Base-by-base conservation (phyloP, 2,329 filamentous ascomycete genomes). In the Pleurostoma richardsiae region DNA sequence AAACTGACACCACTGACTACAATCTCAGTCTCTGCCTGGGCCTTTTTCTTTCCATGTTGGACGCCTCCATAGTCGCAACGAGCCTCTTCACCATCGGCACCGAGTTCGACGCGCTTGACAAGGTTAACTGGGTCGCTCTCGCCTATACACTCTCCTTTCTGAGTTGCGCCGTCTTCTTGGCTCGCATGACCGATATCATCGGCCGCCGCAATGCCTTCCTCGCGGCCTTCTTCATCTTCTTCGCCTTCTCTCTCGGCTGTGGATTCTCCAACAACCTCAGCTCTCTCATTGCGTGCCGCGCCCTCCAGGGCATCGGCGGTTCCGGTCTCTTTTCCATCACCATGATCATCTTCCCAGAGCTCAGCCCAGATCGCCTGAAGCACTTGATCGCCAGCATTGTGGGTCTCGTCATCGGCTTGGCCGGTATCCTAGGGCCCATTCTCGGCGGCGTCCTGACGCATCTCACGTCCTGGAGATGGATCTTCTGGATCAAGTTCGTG, bases 1-100 rank as follows among this genome's bases (percentile, higher is more conserved):
- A 7, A 7, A 6, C 28, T 36, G 2, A 31, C 42, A 10, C 39
- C 10, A 49, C 51, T 49, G 26, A 43, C 38, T 5, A 8, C 4
- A 19, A 27, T 19, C 4, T 27, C 36, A 80, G 75, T 11, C 61
- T 79, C 10, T 72, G 67, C 26, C 60, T 74, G 5, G 79, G 78
- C 3, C 67, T 83, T 1, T 78, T 81, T 45, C 68, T 83, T 42
- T 76, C 80, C 29, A 72, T 81, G 54, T 59, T 82, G n/a, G 79
- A 83, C 57, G 73, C 74, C 2, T 79, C 79, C 4, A 82, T 83
- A 36, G 74, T 83, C 1, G 77, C 79, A 1, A 82, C 79, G 10
- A 76, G 75, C 40, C 60, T 83, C 7, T 76, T 76, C 54, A 67
- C 67, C n/a, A 82, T 83, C 41, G 74, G 73, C 2, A 57, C 56